Evolutionary conservation across 768 basidiomycete genomes (phyloP), one percentile per base, ranked within the genome.

Genomic region (Lentinula edodes): DNA sequence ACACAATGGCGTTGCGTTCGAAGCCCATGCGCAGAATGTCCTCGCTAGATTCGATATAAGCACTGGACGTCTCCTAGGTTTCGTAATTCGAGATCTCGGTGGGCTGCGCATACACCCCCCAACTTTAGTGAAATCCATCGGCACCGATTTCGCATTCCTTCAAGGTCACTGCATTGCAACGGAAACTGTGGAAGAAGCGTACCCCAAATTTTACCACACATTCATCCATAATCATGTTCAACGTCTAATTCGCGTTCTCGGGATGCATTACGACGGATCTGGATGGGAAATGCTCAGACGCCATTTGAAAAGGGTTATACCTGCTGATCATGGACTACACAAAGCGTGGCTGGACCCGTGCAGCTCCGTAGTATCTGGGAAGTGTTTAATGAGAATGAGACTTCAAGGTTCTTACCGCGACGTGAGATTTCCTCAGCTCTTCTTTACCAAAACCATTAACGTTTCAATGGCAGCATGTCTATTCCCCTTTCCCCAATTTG

Each of bases 211-310:
- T 66, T 84, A 86, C 65, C 83, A 85, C 67, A 85, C 83, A 1
- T 79, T 84, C 54, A 73, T 86, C 16, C 83, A 85, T 67, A 84
- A 83, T 68, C 84, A 86, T 62, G 71, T 85, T 20, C 84, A 86
- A 68, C 79, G 83, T 18, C 68, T 86, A 35, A 82, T 82, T 20
- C 76, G 84, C 32, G 70, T 84, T 7, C 76, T 86, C 18, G 79
- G 76, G 3, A 67, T 84, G 64, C 84, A 86, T 66, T 71, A 75
- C 60, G 76, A 80, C 66, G 84, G 83, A 3, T 67, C 71, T 41
- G 84, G 81, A 9, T 85, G 82, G 80, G 76, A 74, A 54, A 73
- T 82, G 59, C 72, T 86, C 20, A 74, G 83, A 62, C 66, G 69
- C 53, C 77, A 82, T 61, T 74, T 86, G 74, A 68, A 63, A 34